phyloP scores from a whole-genome alignment of 2,329 filamentous ascomycete genomes.

The Fusarium verticillioides region DNA sequence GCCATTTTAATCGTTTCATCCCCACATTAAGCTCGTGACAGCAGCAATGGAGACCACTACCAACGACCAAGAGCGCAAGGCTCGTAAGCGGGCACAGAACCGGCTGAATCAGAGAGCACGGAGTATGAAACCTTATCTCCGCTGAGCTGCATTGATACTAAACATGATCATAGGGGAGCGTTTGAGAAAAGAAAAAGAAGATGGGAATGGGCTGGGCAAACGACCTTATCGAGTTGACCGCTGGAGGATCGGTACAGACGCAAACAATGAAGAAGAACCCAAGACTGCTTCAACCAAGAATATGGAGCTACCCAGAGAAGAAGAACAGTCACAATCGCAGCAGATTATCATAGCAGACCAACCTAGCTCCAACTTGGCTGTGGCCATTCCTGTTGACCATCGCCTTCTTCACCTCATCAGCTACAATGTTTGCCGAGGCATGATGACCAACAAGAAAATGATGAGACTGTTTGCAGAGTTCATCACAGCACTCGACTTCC shows the following conservation, averaged over 20 bases:
- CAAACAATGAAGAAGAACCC: not conserved
- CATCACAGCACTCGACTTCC: not conserved
- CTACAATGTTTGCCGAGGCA: slow-evolving; percentile 26
- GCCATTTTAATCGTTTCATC: not conserved
- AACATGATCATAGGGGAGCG: not conserved
- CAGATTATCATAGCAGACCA: no score
- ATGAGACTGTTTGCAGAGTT: not conserved
- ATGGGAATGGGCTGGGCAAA: not conserved
- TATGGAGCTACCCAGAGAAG: not conserved
- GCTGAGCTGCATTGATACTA: not conserved
- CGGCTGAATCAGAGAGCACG: slow-evolving; percentile 29
- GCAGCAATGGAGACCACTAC: not conserved
- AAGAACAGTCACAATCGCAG: not conserved
- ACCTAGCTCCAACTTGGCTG: fast-evolving
- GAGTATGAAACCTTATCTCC: slow-evolving; percentile 5
- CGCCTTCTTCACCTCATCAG: slow-evolving; percentile 18
- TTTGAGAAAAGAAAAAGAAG: not conserved
- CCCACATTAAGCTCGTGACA: not conserved
- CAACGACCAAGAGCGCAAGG: slow-evolving; percentile 1
- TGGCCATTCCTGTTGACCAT: slow-evolving; percentile 12
- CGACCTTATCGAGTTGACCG: slow-evolving; percentile 19
- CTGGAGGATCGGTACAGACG: slow-evolving; percentile 12
- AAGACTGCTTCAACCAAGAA: no score
- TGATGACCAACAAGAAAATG: slow-evolving; percentile 17
- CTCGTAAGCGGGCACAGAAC: slow-evolving; percentile 25